A percentile compares a stretch with the other conserved stretches of the same genome.
Evolutionary conservation across 176 grass and related monocot species (phyloP).

Genomic region (Microstegium vimineum): DNA sequence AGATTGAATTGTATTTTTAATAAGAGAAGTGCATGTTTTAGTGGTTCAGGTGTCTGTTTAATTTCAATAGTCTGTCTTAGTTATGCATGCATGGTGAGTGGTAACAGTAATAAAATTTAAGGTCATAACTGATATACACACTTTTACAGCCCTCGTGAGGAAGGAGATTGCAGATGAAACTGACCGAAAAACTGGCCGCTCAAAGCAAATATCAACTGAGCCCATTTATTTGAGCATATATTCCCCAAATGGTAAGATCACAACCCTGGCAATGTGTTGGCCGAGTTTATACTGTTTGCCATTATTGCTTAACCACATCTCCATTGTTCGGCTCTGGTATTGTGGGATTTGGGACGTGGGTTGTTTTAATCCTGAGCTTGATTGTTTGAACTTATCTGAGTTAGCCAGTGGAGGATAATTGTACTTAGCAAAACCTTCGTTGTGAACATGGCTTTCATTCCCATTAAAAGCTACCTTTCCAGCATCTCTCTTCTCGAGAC

Average conservation of each 20-base stretch:
- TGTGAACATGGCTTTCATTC: no score
- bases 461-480: no score
- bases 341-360: no score
- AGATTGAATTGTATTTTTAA: neutral
- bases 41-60: no score
- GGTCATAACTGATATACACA: neutral
- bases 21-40: neutral
- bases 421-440: no score
- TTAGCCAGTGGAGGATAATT: no score
- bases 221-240: slow-evolving; percentile 86
- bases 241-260: slow-evolving; percentile 63
- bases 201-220: slow-evolving; percentile 72
- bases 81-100: neutral
- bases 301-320: neutral
- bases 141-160: slow-evolving; percentile 62
- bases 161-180: slow-evolving; percentile 87
- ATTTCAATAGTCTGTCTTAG: neutral
- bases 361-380: no score
- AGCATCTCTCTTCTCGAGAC: no score
- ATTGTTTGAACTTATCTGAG: no score
- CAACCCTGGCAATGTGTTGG: neutral
- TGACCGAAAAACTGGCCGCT: slow-evolving; percentile 69
- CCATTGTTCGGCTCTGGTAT: neutral
- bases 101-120: neutral
- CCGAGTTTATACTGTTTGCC: neutral